phyloP scores from a whole-genome alignment of 2,329 filamentous ascomycete species.

The Paecilomyces niveus region DNA sequence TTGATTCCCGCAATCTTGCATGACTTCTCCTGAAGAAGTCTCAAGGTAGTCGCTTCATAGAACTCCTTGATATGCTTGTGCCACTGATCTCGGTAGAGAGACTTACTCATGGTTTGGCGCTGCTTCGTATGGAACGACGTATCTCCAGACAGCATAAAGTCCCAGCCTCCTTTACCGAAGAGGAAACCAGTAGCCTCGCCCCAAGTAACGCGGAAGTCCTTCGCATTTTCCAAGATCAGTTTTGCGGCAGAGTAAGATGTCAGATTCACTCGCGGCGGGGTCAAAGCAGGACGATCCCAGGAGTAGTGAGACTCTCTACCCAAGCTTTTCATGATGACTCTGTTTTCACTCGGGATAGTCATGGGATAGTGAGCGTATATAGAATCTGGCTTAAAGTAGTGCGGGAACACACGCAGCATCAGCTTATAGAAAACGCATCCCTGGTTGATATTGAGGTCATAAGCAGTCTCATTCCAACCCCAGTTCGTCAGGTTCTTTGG shows the following conservation, averaged over 20 bases:
- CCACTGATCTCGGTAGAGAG: conserved; percentile 58
- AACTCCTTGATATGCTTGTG: conserved; percentile 57
- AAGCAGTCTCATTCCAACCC: conserved; percentile 70
- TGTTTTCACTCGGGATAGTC: conserved; percentile 64
- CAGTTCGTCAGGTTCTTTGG: conserved; percentile 72
- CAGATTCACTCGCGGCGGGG: conserved; percentile 48
- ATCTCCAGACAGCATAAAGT: conserved; percentile 53
- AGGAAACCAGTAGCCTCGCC: conserved; percentile 56
- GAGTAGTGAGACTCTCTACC: conserved; percentile 62
- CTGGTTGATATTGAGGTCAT: conserved; percentile 67
- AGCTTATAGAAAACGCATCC: conserved; percentile 83
- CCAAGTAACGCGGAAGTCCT: conserved; percentile 60
- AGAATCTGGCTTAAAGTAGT: conserved; percentile 69
- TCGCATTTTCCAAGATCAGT: conserved; percentile 53
- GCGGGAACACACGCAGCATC: conserved; percentile 69
- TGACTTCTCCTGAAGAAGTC: conserved; percentile 58
- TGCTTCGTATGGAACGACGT: conserved; percentile 43
- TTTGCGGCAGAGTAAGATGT: conserved; percentile 56
- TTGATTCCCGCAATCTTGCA: conserved; percentile 56
- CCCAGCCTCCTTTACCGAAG: conserved; percentile 50
- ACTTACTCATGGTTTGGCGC: conserved; percentile 47
- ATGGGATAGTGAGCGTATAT: conserved; percentile 75
- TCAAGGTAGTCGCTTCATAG: conserved; percentile 55
- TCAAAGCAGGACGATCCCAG: conserved; percentile 55
- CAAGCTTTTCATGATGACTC: conserved; percentile 61